A percentile compares a stretch with the other conserved stretches of the same genome.
Conservation (phyloP, 352 stramenopile genomes). For the Thalassiosira delicatula region DNA sequence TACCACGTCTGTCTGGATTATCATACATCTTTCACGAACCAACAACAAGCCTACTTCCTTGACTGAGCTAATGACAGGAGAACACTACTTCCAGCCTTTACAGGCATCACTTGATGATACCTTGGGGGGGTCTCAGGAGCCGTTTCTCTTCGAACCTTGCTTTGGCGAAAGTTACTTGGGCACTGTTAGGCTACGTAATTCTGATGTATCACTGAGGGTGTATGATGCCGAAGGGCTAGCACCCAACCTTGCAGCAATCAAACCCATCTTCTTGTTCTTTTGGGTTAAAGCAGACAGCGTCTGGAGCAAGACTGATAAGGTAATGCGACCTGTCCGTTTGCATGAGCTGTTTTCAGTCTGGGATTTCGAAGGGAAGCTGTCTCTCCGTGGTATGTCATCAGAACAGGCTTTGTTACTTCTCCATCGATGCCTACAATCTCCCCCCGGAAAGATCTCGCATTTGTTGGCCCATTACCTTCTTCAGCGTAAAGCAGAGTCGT, state of each 20-base stretch:
- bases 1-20: not conserved
- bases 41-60: too few species aligned
- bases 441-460: slow-evolving; percentile 47
- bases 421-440: not conserved
- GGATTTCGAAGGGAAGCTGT: not conserved
- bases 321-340: not conserved
- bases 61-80: not conserved
- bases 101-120: slow-evolving; percentile 3
- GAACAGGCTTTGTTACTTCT: too few species aligned
- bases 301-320: too few species aligned
- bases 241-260: not conserved
- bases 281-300: too few species aligned
- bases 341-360: not conserved
- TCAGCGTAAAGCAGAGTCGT: too few species aligned
- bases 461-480: too few species aligned
- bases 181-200: too few species aligned
- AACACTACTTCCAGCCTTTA: not conserved
- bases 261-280: too few species aligned
- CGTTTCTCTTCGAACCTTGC: too few species aligned
- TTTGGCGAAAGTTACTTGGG: too few species aligned
- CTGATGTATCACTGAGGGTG: too few species aligned
- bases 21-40: not conserved
- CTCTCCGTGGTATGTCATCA: not conserved
- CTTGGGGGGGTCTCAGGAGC: not conserved
- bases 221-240: not conserved